A percentile compares a stretch with the other conserved stretches of the same genome.
These are phyloP conservation scores for Podospora sp. DNA, from an alignment of 495 filamentous ascomycete species.

Conservation along the genomic window DNA sequence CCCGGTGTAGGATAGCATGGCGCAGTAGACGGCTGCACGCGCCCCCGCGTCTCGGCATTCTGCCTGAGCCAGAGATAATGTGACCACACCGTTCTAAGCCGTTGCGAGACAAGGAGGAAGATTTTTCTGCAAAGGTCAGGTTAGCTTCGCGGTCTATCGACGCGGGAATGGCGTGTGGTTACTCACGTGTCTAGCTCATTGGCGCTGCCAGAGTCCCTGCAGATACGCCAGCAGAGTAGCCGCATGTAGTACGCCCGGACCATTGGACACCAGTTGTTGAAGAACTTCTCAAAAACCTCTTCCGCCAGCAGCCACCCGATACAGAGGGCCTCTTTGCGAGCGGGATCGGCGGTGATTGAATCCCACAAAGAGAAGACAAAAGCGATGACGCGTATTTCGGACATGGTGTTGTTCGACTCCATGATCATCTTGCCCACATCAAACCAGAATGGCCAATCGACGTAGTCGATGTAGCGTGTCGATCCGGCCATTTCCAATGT, in stretches of 20 bases:
- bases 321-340: conserved; percentile 72
- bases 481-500: conserved; percentile 19
- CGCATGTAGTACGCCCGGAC: conserved; percentile 95
- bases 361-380: conserved; percentile 86
- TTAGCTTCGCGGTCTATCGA: conserved; percentile 5
- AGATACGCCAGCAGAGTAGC: conserved; percentile 88
- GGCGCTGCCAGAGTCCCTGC: conserved; percentile 70
- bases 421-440: conserved; percentile 81
- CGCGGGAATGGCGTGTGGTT: not conserved
- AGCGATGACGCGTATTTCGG: conserved; percentile 84
- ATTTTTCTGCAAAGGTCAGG: conserved; percentile 56
- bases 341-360: conserved; percentile 64
- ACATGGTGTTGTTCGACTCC: conserved; percentile 89
- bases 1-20: conserved; percentile 89
- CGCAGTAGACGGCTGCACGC: conserved; percentile 69
- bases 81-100: conserved; percentile 74
- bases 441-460: conserved; percentile 91
- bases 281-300: conserved; percentile 78
- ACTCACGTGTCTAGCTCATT: conserved; percentile 72
- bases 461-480: conserved; percentile 31
- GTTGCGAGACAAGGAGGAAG: conserved; percentile 66
- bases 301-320: conserved; percentile 79
- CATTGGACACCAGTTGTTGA: conserved; percentile 99
- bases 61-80: conserved; percentile 77
- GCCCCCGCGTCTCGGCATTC: conserved; percentile 56